Base-by-base conservation (phyloP, 1,139 yeast genomes). In the Geotrichum histeridarum region DNA sequence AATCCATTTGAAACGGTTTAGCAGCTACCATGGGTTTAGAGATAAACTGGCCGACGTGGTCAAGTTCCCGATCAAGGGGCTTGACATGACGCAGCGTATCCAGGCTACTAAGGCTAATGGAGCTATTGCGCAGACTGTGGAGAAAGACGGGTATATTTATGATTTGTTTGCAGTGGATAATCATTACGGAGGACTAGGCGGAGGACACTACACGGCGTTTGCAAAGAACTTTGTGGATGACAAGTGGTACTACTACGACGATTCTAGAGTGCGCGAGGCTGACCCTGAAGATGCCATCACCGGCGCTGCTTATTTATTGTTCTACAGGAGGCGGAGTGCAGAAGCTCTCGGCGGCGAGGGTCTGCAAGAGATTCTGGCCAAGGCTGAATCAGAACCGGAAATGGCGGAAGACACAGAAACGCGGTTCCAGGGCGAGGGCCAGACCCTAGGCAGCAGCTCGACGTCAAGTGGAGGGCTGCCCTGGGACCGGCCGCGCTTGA, bases 181-280 rank as follows among this genome's bases (percentile, higher is more conserved):
- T 68, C 99, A 93, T 67, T 91, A 78, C 67, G 99, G 99, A 54
- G 97, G 98, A 0, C 75, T 93, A 35, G 98, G 98, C 0, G 99
- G 99, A 7, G 99, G 99, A 2, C 99, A 93, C 71, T 93, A 93
- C 68, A 93, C 99, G 1, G 89, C 98, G 0, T 84, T 82, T 63
- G 97, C 81, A 1, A 85, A 84, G 68, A 91, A 91, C 65, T 84
- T 83, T 69, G 75, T 82, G 50, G 95, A 88, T 64, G 73, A 74
- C 33, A 76, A 82, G 60, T 93, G 99, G 98, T 90, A 90, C 67
- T 86, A 89, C 66, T 93, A 78, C 69, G 93, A 93, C 67, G 99
- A 93, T 68, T 83, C 96, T 8, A 72, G 84, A 38, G 98, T 91
- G 1, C 57, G 64, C 1, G 76, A 74, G 42, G 75, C 82, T 0